Evolutionary conservation across 202 grass and related monocot species (phyloP), one percentile per base, ranked within the genome.

Genomic region (Setaria viridis): DNA sequence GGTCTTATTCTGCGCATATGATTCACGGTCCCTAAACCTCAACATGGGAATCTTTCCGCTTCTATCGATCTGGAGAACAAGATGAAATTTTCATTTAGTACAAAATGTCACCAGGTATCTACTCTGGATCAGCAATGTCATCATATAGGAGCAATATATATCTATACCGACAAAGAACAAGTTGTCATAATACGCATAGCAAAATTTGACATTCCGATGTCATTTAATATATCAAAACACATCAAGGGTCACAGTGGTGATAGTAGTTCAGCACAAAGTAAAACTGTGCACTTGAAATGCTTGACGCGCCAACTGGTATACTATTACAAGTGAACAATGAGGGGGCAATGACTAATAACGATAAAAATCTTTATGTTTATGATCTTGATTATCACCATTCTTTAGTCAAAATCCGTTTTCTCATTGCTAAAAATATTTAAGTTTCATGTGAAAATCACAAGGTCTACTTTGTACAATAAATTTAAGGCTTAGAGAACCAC

Each of bases 1-100:
- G 7, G 97, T 99, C 87, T 99, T 99, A 84, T 99, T 99, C 72
- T 93, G 95, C n/a, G 94, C 85, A 76, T 99, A 99, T 65, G 97
- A 97, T 16, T 99, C 97, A 21, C 94, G 90, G 66, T 99, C 90
- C 69, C 89, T 75, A 80, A 99, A 89, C 78, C 82, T 97, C 90
- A 99, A 81, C 82, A 91, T 89, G 79, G 97, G 97, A 80, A 99
- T 84, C 83, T 81, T 94, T 77, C 94, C 88, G 59, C 89, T 99
- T 87, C 97, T 97, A 66, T 99, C 97, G 8, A 99, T 94, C 97
- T 99, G 88, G 62, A 90, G 25, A 80, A 69, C 15, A 82, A 9
- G 3, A 79, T 20, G 25, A 48, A 59, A 47, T 14, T 49, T 79
- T 35, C 32, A 50, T 48, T 79, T 33, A 65, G 29, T 65, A 60